Base-by-base conservation (phyloP, 176 grass and related monocot genomes). In the Musa schizocarpa region DNA sequence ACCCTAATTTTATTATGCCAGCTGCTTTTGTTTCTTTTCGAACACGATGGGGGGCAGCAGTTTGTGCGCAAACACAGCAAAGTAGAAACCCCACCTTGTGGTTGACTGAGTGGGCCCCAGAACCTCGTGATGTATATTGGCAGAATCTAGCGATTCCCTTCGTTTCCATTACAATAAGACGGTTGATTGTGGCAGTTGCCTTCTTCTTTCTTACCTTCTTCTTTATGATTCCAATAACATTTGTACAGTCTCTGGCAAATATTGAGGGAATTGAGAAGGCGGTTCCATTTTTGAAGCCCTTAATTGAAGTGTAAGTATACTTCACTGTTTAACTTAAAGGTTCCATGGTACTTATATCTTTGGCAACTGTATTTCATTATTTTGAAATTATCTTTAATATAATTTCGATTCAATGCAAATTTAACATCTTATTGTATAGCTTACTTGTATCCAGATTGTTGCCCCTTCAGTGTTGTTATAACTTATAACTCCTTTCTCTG, bases 141-240 rank as follows among this genome's bases (percentile, higher is more conserved):
- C 74, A 89, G 69, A 99, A 95, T 74, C 65, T 99, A 22, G 86
- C 88, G 62, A 95, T 99, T 80, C 96, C 96, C 55, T 89, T 99
- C 59, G 88, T 99, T 82, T 77, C 68, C 49, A 76, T 95, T 51
- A 84, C 91, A 25, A 76, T 99, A 79, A 81, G 96, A 57, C 93
- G 86, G 67, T 82, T 99, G 81, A 89, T 99, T 80, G 67, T 92
- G 67, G 72, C 72, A 20, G 96, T 99, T 72, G 74, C 96, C 77
- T 89, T 99, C 71, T 92, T 99, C 83, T 99, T 99, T 81, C 89
- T 99, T 53, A 99, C 90, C 22, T 95, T 99, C 79, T 99, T 99
- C 81, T 99, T 89, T 92, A 76, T 99, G 27, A 75, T 86, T 50
- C 96, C 96, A 68, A 89, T 99, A 63, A 50, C 86, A 68, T 89